Evolutionary conservation across 148 eudicot species (phyloP).

Genomic region (Rhododendron simsii): DNA sequence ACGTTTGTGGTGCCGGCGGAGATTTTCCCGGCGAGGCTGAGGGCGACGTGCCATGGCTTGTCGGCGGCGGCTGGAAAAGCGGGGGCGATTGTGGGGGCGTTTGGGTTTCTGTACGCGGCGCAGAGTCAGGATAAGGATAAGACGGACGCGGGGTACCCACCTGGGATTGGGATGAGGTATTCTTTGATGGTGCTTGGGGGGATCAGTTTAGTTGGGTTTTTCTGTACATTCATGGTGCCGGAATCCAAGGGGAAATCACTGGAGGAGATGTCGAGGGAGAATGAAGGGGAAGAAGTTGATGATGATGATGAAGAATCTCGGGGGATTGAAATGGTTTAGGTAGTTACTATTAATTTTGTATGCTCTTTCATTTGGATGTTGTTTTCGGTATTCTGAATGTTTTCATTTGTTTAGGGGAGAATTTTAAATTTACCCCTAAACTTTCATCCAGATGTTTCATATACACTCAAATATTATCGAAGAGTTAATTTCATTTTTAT

Average conservation of each 20-base stretch:
- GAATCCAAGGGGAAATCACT: background rate
- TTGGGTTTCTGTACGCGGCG: constrained; percentile 7
- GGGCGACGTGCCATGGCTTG: constrained; percentile 3
- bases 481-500: too few species aligned
- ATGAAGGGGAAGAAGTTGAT: background rate
- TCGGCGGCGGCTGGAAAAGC: background rate
- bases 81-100: constrained; percentile 11
- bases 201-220: background rate
- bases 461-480: too few species aligned
- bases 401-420: too few species aligned
- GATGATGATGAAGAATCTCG: background rate
- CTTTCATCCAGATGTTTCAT: too few species aligned
- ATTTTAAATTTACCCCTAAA: too few species aligned
- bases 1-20: constrained; percentile 7
- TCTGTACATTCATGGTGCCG: background rate
- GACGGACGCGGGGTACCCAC: constrained; percentile 12
- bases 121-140: constrained; percentile 1
- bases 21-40: background rate
- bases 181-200: constrained; percentile 1
- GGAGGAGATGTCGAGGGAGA: constrained; percentile 9
- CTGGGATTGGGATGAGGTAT: constrained; percentile 8
- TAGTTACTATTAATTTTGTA: too few species aligned
- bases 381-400: too few species aligned
- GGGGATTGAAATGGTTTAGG: background rate
- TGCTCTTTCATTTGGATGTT: too few species aligned